These are phyloP conservation scores for Liriodendron chinense DNA, from an alignment of 164 flowering plant genomes.

Conservation along the genomic window DNA sequence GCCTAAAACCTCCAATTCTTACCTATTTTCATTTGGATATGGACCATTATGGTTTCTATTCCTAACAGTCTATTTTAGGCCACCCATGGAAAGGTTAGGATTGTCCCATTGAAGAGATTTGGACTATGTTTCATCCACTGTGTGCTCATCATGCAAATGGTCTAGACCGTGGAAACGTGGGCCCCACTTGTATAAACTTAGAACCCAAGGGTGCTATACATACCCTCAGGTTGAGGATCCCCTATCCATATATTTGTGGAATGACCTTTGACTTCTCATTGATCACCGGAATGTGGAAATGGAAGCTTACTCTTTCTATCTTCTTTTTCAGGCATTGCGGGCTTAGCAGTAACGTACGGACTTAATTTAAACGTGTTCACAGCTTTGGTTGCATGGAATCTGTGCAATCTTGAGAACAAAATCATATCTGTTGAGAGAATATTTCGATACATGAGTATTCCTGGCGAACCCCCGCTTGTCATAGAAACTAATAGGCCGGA, in stretches of 20 bases:
- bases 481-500: constrained; percentile 25
- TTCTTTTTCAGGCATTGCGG: constrained; percentile 38
- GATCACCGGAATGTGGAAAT: background rate
- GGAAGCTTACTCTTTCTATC: constrained; percentile 1
- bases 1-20: background rate
- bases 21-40: background rate
- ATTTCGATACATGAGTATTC: constrained; percentile 26
- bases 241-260: background rate
- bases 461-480: constrained; percentile 30
- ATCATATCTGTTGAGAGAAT: constrained; percentile 46
- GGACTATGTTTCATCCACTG: no score
- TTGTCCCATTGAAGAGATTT: no score
- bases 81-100: background rate
- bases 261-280: background rate
- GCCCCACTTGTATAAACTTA: background rate
- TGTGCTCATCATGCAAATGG: no score
- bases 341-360: constrained; percentile 51
- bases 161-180: no score
- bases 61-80: no score
- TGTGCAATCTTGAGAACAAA: constrained; percentile 44
- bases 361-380: constrained; percentile 36
- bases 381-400: constrained; percentile 29
- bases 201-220: background rate
- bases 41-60: no score
- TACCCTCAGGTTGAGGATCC: background rate